Evolutionary conservation across 306 rosid species (phyloP).

Genomic region (Clitoria ternatea): DNA sequence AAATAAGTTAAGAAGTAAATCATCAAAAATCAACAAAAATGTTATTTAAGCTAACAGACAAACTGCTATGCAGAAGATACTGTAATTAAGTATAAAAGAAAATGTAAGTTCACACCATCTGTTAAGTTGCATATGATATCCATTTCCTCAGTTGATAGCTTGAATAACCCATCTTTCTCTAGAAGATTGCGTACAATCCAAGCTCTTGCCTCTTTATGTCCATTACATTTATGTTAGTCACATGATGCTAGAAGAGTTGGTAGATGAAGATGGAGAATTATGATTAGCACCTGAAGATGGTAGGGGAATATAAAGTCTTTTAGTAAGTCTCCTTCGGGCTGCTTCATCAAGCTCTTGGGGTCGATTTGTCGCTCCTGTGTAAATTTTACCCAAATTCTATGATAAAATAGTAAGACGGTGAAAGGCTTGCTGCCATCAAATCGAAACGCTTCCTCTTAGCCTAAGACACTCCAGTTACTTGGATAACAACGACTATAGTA

Average conservation of each 20-base stretch:
- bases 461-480: neutral
- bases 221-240: slow-evolving; percentile 30
- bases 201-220: slow-evolving; percentile 78
- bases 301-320: slow-evolving; percentile 87
- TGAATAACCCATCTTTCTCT: slow-evolving; percentile 77
- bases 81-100: slow-evolving; percentile 11
- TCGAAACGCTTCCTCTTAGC: neutral
- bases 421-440: neutral
- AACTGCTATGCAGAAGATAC: slow-evolving; percentile 11
- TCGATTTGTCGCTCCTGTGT: slow-evolving; percentile 88
- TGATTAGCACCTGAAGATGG: slow-evolving; percentile 71
- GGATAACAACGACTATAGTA: slow-evolving; percentile 3
- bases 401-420: slow-evolving; percentile 1
- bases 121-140: slow-evolving; percentile 63
- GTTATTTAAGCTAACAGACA: neutral
- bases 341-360: slow-evolving; percentile 99
- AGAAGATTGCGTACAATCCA: slow-evolving; percentile 60
- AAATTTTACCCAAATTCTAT: slow-evolving; percentile 20
- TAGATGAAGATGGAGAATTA: neutral
- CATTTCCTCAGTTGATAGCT: slow-evolving; percentile 46
- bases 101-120: slow-evolving; percentile 47
- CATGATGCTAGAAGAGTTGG: slow-evolving; percentile 8
- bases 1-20: slow-evolving; percentile 10
- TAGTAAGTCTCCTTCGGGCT: slow-evolving; percentile 90
- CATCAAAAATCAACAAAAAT: slow-evolving; percentile 13